Evolutionary conservation across 116 monocot species (phyloP).

Genomic region (Cymodocea nodosa): DNA sequence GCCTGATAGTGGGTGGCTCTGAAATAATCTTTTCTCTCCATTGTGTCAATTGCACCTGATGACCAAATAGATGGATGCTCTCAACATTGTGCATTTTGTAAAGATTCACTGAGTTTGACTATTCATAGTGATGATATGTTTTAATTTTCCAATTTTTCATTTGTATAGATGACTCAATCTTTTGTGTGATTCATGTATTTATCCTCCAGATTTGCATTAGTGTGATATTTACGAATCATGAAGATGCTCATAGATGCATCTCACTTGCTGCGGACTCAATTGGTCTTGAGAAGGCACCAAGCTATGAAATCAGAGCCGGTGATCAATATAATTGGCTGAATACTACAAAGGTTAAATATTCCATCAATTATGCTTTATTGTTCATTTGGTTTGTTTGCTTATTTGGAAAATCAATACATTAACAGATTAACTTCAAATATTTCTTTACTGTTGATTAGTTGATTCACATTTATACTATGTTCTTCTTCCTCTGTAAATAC

Average conservation of each 20-base stretch:
- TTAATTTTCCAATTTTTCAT: background rate
- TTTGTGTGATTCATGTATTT: background rate
- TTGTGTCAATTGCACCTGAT: too few relatives aligned
- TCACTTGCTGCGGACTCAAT: slow-evolving; percentile 45
- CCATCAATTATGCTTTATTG: background rate
- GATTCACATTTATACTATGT: background rate
- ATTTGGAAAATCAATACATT: background rate
- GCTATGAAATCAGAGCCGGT: slow-evolving; percentile 38
- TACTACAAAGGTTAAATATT: slow-evolving; percentile 40
- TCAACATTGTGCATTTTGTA: too few relatives aligned
- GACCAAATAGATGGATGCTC: too few relatives aligned
- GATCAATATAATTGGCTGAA: slow-evolving; percentile 59
- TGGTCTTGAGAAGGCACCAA: slow-evolving; percentile 42
- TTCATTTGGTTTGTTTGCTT: background rate
- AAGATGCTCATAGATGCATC: slow-evolving; percentile 42
- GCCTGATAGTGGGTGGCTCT: too few relatives aligned
- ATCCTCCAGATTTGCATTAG: slow-evolving; percentile 56
- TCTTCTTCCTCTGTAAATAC: too few relatives aligned
- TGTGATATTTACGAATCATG: slow-evolving; percentile 46
- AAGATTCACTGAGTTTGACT: too few relatives aligned
- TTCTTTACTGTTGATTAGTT: background rate
- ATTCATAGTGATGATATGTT: background rate
- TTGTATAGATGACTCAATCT: background rate
- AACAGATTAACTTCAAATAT: background rate
- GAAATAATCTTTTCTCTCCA: too few relatives aligned